phyloP scores from a whole-genome alignment of 768 basidiomycete species.

The Sistotremastrum niveocremeum region DNA sequence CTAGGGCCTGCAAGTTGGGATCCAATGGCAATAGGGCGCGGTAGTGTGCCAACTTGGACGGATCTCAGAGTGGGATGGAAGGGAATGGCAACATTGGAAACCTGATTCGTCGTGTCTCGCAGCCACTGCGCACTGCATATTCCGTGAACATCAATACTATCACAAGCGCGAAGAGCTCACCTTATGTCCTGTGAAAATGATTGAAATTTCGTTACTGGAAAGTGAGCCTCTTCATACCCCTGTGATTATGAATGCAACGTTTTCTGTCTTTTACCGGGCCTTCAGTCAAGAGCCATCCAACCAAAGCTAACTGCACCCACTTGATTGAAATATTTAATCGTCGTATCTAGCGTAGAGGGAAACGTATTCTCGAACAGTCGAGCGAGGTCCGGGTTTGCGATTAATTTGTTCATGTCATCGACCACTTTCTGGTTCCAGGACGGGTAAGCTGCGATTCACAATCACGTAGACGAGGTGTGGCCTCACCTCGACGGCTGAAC shows the following conservation, averaged over 20 bases:
- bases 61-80: slow-evolving; percentile 2
- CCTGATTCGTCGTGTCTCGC: slow-evolving; percentile 71
- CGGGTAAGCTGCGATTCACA: background rate
- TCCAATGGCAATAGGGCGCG: slow-evolving; percentile 43
- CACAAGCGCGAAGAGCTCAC: slow-evolving; percentile 25
- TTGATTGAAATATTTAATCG: slow-evolving; percentile 59
- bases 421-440: slow-evolving; percentile 44
- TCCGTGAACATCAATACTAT: slow-evolving; percentile 4
- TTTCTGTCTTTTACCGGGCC: slow-evolving; percentile 32
- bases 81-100: slow-evolving; percentile 12
- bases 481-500: slow-evolving; percentile 55
- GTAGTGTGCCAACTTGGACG: slow-evolving; percentile 54
- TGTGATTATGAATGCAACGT: slow-evolving; percentile 70
- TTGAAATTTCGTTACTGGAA: background rate
- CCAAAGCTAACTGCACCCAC: slow-evolving; percentile 18
- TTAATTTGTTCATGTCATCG: slow-evolving; percentile 50
- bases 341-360: slow-evolving; percentile 73
- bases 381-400: slow-evolving; percentile 69
- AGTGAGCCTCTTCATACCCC: slow-evolving; percentile 31
- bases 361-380: slow-evolving; percentile 73
- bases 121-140: slow-evolving; percentile 62
- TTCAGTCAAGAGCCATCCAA: slow-evolving; percentile 4
- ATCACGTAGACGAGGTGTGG: too few relatives aligned
- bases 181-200: slow-evolving; percentile 47
- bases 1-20: slow-evolving; percentile 42